Conservation (phyloP, 768 basidiomycete genomes). For the Tulasnella sp. region DNA sequence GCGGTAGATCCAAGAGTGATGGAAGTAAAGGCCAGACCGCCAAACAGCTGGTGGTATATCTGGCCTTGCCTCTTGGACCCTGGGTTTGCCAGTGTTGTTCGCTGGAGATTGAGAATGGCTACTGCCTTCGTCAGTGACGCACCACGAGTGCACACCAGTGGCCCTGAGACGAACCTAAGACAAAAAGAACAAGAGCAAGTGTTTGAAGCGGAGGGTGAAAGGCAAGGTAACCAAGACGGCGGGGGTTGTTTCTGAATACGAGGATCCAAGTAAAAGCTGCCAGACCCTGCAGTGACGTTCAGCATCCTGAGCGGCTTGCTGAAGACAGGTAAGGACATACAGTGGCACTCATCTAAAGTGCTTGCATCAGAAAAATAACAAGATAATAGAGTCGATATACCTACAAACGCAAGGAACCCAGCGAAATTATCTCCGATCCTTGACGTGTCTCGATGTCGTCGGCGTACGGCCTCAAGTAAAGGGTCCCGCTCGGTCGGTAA, state of each 20-base stretch:
- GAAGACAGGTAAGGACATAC: background rate
- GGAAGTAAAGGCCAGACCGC: background rate
- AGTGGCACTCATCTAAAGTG: background rate
- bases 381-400: background rate
- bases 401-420: background rate
- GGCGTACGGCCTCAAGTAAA: background rate
- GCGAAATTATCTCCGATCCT: background rate
- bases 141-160: background rate
- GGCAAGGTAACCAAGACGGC: slow-evolving; percentile 22
- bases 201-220: slow-evolving; percentile 25
- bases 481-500: background rate
- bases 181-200: slow-evolving; percentile 14
- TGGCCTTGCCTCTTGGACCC: background rate
- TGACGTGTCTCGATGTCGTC: background rate
- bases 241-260: slow-evolving; percentile 25
- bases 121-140: background rate
- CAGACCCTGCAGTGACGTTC: background rate
- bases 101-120: slow-evolving; percentile 19
- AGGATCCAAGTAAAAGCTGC: slow-evolving; percentile 25
- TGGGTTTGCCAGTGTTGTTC: background rate
- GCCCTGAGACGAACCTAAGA: background rate
- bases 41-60: slow-evolving; percentile 8
- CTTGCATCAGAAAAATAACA: background rate
- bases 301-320: background rate
- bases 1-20: slow-evolving; percentile 16